Base-by-base conservation (phyloP, 768 basidiomycete species). In the Dentipellis fragilis region DNA sequence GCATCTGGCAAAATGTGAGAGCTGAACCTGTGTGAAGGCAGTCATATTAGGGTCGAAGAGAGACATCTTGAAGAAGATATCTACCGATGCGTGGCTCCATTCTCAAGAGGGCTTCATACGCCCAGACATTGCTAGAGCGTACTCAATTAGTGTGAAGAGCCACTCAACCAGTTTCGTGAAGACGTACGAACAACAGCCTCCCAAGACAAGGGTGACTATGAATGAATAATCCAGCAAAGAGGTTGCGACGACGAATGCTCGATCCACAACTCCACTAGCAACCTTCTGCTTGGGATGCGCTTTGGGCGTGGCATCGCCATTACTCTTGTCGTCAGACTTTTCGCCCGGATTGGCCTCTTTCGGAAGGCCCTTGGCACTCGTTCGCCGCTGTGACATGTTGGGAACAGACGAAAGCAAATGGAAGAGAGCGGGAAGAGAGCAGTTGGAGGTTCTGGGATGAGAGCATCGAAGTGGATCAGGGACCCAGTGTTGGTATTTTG, bases 1-100 rank as follows among this genome's bases (percentile, higher is more conserved):
- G 62, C 80, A 90, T 87, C 69, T 93, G 91, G 11, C 81, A 81
- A 70, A 92, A 89, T 3, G 90, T 92, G 47, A 93, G 77, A 35
- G 89, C 85, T 10, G 89, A 85, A 19, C 88, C 89, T 88, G 60
- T 14, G 16, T 40, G 45, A 10, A 29, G 22, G 40, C 29, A 38
- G 6, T 39, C 47, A 16, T 6, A 22, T 22, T 35, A 52, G 10
- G 2, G 16, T 35, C 22, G 10, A 34, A 14, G 51, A 52, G 38
- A 55, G 62, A 45, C n/a, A 37, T 51, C 39, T 42, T n/a, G 52
- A 47, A 49, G 29, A 54, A 12, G 22, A 12, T 16, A 61, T 70
- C 64, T 62, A 88, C 87, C 88, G 22, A 87, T 78, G 16, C 72
- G 74, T 23, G 87, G 79, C 67, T 85, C 84, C 62, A 83, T 71